Evolutionary conservation across 768 basidiomycete genomes (phyloP).

Genomic region (Hygrophorus russula): DNA sequence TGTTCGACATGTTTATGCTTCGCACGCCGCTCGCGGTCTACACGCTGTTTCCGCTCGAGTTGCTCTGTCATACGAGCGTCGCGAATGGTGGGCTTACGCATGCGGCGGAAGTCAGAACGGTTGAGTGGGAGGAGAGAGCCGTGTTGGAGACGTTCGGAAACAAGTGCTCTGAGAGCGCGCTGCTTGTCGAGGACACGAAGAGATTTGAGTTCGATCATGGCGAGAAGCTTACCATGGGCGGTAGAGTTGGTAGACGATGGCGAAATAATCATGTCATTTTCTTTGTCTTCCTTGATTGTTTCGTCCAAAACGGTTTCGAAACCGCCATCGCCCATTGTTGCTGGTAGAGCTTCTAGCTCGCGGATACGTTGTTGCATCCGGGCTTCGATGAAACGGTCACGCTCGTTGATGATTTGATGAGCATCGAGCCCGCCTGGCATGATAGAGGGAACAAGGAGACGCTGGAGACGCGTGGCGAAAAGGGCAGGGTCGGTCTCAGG

Average conservation of each 20-base stretch:
- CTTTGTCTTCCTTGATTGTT: conserved; percentile 33
- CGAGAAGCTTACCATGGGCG: conserved; percentile 75
- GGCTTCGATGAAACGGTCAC: conserved; percentile 84
- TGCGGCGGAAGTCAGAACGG: conserved; percentile 82
- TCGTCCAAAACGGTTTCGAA: conserved; percentile 38
- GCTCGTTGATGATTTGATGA: conserved; percentile 81
- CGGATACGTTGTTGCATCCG: conserved; percentile 80
- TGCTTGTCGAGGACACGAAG: conserved; percentile 88
- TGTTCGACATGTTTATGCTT: conserved; percentile 97
- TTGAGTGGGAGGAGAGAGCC: conserved; percentile 85
- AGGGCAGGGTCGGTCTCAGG: conserved; percentile 47
- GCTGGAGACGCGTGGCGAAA: conserved; percentile 65
- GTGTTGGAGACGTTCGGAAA: conserved; percentile 81
- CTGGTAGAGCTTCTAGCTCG: conserved; percentile 72
- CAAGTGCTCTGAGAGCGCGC: conserved; percentile 70
- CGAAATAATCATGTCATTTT: conserved; percentile 21
- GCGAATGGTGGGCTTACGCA: conserved; percentile 74
- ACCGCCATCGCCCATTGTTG: conserved; percentile 70
- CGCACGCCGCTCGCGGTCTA: conserved; percentile 85
- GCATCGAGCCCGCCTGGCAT: conserved; percentile 91
- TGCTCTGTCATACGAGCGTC: conserved; percentile 87
- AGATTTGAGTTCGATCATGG: conserved; percentile 87
- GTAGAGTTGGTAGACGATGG: conserved; percentile 33
- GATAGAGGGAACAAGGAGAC: conserved; percentile 77
- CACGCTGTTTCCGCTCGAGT: conserved; percentile 82